A percentile compares a stretch with the other conserved stretches of the same genome.
These are phyloP conservation scores for Cyclaneusma minus DNA, from an alignment of 2,329 filamentous ascomycete species.

Conservation along the genomic window DNA sequence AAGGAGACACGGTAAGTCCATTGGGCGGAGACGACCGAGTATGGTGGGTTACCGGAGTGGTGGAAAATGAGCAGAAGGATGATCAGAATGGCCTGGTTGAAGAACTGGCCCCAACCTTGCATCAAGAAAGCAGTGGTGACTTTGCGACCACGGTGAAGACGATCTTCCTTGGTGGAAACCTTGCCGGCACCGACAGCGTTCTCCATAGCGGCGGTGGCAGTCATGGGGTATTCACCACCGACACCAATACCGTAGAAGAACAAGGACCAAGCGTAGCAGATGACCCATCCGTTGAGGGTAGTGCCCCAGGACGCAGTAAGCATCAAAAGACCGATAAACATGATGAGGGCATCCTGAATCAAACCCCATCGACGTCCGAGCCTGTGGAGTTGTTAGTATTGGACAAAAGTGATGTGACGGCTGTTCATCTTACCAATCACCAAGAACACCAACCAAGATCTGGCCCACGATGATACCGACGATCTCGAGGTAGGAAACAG, in stretches of 20 bases:
- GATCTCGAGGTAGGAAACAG: constrained; percentile 85
- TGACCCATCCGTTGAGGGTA: constrained; percentile 83
- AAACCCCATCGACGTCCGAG: constrained; percentile 87
- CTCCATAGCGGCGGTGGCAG: constrained; percentile 88
- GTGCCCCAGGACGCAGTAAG: constrained; percentile 81
- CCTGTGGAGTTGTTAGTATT: constrained; percentile 30
- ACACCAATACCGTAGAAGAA: constrained; percentile 74
- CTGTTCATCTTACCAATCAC: constrained; percentile 40
- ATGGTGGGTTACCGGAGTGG: constrained; percentile 47
- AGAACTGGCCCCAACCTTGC: constrained; percentile 95
- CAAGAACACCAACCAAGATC: constrained; percentile 67
- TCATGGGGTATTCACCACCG: constrained; percentile 92
- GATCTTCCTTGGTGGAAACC: constrained; percentile 80
- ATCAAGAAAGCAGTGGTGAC: constrained; percentile 94
- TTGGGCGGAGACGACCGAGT: constrained; percentile 62
- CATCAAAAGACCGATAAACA: constrained; percentile 88
- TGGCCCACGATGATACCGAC: constrained; percentile 92
- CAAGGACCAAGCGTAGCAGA: constrained; percentile 88
- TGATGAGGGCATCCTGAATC: constrained; percentile 87
- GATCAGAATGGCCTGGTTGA: constrained; percentile 86
- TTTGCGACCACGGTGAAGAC: constrained; percentile 87
- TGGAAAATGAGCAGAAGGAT: constrained; percentile 79
- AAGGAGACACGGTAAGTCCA: constrained; percentile 90
- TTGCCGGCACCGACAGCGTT: constrained; percentile 74
- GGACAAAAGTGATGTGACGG: constrained; percentile 2